phyloP scores from a whole-genome alignment of 176 grass and related monocot genomes.

The Eremochloa ophiuroides region DNA sequence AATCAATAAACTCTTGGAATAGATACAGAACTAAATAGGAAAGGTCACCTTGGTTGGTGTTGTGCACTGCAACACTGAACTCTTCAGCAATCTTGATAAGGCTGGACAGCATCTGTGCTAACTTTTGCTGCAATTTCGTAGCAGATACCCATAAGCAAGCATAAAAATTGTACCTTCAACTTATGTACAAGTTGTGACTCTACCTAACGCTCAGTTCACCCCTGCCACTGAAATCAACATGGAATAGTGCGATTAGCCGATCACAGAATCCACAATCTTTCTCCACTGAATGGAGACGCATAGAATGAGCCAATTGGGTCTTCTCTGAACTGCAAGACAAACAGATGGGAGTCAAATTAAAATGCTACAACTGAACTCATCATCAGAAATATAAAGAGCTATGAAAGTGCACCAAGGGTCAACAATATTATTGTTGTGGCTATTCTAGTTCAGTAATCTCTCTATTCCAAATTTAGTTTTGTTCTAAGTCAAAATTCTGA shows the following conservation, averaged over 20 bases:
- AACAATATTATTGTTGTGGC: neutral
- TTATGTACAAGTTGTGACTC: neutral
- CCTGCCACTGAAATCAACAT: constrained; percentile 77
- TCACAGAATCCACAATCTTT: constrained; percentile 91
- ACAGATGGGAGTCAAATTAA: neutral
- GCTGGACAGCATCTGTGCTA: constrained; percentile 85
- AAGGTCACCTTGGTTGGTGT: constrained; percentile 81
- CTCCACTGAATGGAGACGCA: constrained; percentile 68
- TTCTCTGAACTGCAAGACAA: constrained; percentile 66
- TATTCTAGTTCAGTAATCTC: neutral
- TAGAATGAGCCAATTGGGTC: constrained; percentile 83
- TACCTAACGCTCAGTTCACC: constrained; percentile 90
- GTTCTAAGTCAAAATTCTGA: neutral
- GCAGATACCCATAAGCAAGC: constrained; percentile 21
- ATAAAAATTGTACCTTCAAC: neutral
- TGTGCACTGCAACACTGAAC: constrained; percentile 88
- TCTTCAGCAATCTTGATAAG: constrained; percentile 93
- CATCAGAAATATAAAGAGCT: neutral
- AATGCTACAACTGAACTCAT: constrained; percentile 4
- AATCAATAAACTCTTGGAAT: neutral
- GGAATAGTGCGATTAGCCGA: constrained; percentile 54
- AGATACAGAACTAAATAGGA: neutral
- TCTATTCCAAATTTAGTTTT: neutral
- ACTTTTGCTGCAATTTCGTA: constrained; percentile 68
- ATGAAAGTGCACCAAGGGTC: neutral